phyloP scores from a whole-genome alignment of 1,284 basidiomycete species.

The Moesziomyces sp. region DNA sequence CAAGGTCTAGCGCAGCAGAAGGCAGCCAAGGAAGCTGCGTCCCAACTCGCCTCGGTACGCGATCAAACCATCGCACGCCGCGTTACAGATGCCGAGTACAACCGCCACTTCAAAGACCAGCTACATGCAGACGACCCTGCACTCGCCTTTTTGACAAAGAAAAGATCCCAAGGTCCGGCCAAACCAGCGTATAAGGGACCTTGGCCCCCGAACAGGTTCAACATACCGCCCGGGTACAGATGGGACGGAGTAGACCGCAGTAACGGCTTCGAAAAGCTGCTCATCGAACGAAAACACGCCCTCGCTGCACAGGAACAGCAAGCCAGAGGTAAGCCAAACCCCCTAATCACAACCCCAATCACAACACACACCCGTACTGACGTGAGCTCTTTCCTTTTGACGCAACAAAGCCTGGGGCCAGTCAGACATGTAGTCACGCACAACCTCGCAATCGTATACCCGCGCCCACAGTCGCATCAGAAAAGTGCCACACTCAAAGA shows the following conservation, averaged over 20 bases:
- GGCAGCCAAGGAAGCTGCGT: slow-evolving; percentile 72
- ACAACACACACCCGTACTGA: neutral
- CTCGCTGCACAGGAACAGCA: slow-evolving; percentile 29
- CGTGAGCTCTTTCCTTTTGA: neutral
- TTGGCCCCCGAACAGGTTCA: slow-evolving; percentile 90
- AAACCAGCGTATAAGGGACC: slow-evolving; percentile 88
- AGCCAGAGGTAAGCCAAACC: slow-evolving; percentile 24
- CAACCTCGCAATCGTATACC: neutral
- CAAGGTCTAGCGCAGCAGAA: slow-evolving; percentile 81
- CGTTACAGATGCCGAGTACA: slow-evolving; percentile 86
- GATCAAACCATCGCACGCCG: slow-evolving; percentile 10
- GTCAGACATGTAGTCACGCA: slow-evolving; percentile 36
- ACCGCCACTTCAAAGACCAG: slow-evolving; percentile 80
- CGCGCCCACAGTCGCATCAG: slow-evolving; percentile 1
- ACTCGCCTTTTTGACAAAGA: slow-evolving; percentile 86
- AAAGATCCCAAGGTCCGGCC: slow-evolving; percentile 74
- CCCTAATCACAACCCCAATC: no score
- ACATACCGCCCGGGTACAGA: slow-evolving; percentile 91
- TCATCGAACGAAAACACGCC: slow-evolving; percentile 45
- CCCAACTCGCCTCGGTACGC: slow-evolving; percentile 10
- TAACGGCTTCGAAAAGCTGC: slow-evolving; percentile 93
- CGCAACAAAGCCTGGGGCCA: slow-evolving; percentile 32
- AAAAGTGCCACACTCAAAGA: neutral
- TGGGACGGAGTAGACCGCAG: slow-evolving; percentile 83
- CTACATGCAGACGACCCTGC: slow-evolving; percentile 95